Conservation (phyloP, 1,284 basidiomycete species). For the Wallemia hederae region DNA sequence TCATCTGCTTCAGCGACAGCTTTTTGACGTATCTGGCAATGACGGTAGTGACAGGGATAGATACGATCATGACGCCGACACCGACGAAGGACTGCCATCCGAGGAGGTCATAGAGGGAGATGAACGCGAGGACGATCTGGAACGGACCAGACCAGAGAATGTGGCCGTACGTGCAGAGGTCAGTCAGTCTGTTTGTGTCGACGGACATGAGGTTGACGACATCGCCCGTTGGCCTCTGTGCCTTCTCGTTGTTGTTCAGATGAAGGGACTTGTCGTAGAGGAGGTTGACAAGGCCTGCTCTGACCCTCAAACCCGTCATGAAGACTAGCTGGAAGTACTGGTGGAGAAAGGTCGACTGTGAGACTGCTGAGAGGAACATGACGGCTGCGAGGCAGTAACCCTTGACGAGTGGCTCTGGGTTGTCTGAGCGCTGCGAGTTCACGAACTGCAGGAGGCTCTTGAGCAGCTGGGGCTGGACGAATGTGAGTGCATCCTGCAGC, state of each 20-base stretch:
- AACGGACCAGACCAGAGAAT: conserved; percentile 22
- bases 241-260: conserved; percentile 53
- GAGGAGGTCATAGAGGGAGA: conserved; percentile 28
- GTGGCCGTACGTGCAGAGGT: conserved; percentile 39
- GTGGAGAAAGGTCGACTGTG: conserved; percentile 58
- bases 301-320: conserved; percentile 68
- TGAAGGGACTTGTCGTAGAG: conserved; percentile 67
- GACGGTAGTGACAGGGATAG: conserved; percentile 41
- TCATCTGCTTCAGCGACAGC: conserved; percentile 70
- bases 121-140: conserved; percentile 57
- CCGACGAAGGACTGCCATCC: conserved; percentile 82
- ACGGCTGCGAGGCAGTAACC: conserved; percentile 44
- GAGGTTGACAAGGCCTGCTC: conserved; percentile 52
- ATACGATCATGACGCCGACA: conserved; percentile 64
- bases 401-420: conserved; percentile 17
- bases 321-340: conserved; percentile 38
- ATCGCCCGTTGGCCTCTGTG: conserved; percentile 44
- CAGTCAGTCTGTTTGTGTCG: conserved; percentile 54
- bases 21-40: conserved; percentile 46
- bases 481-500: conserved; percentile 46
- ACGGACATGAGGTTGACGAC: conserved; percentile 85
- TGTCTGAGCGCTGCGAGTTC: conserved; percentile 32
- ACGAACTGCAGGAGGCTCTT: conserved; percentile 55
- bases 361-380: conserved; percentile 49
- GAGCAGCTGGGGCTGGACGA: conserved; percentile 68